Evolutionary conservation across 768 basidiomycete species (phyloP), one percentile per base, ranked within the genome.

Genomic region (Neoboletus magnificus): DNA sequence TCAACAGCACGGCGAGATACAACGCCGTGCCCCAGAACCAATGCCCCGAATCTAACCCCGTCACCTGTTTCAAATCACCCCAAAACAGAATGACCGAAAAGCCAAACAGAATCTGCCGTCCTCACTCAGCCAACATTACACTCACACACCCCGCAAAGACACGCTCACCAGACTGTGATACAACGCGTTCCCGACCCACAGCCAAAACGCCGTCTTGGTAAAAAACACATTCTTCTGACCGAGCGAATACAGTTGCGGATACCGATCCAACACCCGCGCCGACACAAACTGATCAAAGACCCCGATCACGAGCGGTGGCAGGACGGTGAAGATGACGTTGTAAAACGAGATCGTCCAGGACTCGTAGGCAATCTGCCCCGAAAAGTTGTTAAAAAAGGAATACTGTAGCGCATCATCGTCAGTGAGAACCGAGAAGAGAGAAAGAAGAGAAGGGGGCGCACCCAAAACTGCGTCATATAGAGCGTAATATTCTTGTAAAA

Each of bases 381-480:
- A 99, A 76, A 97, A 98, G 66, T 96, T 97, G 79, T 98, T 99
- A 82, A 95, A 92, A 79, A 98, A 96, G 11, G 97, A 97, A 73
- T 85, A 99, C 96, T 98, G 48, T n/a, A 48, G 36, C 13, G 15
- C 27, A 12, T 8, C 5, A 18, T 5, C 12, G 42, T 65, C 49
- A 62, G 55, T 22, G 13, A 2, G 2, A 40, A 42, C n/a, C 18
- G 5, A 12, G 4, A 35, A 16, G 4, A 6, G 12, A 5, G 32
- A n/a, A 18, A 8, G 15, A 10, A 15, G 12, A 35, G 35, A 15
- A 5, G 27, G 35, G 15, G 22, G 58, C 81, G 23, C 72, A 94
- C 95, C 94, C 95, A 98, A 71, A 98, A 98, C 59, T 96, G 92
- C 23, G 94, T 97, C 92, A 99, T 93, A 72, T 98, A 98, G 16